These are phyloP conservation scores for Hanseniaspora guilliermondii DNA, from an alignment of 805 yeast genomes.

Conservation along the genomic window DNA sequence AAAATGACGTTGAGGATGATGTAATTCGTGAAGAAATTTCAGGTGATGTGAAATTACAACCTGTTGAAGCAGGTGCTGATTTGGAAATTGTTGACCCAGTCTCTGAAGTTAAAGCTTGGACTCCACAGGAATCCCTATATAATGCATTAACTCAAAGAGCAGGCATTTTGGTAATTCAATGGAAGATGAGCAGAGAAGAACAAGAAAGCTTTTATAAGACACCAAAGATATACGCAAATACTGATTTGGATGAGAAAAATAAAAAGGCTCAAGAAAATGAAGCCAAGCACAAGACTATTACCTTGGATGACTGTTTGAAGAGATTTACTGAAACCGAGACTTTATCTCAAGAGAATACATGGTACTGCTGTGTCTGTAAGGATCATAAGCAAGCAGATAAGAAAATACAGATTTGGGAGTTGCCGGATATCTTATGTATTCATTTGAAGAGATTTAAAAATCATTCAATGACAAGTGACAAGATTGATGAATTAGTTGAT, in stretches of 20 bases:
- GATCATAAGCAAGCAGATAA: conserved; percentile 86
- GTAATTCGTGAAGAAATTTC: neutral
- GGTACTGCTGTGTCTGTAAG: conserved; percentile 88
- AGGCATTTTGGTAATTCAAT: conserved; percentile 10
- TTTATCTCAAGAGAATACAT: conserved; percentile 73
- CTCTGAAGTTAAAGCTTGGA: neutral
- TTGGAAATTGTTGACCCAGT: neutral
- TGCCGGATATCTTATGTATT: conserved; percentile 79
- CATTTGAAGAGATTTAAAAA: conserved; percentile 85
- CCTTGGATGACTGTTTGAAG: conserved; percentile 62
- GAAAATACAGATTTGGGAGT: conserved; percentile 82
- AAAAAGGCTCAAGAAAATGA: conserved; percentile 18
- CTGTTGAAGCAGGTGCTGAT: neutral
- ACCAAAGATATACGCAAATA: neutral
- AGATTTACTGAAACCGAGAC: conserved; percentile 72
- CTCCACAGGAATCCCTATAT: neutral
- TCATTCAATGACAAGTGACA: conserved; percentile 74
- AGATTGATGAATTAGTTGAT: conserved; percentile 70
- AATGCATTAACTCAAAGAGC: neutral
- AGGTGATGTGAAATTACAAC: neutral
- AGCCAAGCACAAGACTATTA: conserved; percentile 32
- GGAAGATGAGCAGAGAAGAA: conserved; percentile 36
- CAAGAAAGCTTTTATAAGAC: conserved; percentile 23
- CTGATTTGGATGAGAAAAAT: conserved; percentile 1
- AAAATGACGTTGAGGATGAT: neutral